Percentiles rank a stretch among this genome's conserved stretches.
phyloP scores from a whole-genome alignment of 176 grass and related monocot species.

The Pontederia paniculata region DNA sequence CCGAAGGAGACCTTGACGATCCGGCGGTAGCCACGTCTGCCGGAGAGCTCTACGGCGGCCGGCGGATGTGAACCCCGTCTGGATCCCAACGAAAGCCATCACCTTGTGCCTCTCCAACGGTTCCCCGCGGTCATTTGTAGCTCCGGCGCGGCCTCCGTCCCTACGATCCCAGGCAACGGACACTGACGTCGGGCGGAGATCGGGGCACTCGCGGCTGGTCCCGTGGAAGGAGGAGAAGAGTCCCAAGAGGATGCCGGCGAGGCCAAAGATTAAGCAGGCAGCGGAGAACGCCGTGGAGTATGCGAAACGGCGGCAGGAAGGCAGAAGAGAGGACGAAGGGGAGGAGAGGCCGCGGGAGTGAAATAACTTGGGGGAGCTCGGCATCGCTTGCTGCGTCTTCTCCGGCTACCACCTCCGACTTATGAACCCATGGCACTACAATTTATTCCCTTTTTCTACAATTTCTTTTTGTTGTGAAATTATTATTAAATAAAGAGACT shows the following conservation, averaged over 20 bases:
- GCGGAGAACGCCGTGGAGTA: slow-evolving; percentile 42
- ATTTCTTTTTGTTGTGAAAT: too few relatives aligned
- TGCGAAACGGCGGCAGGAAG: slow-evolving; percentile 26
- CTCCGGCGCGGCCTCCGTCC: slow-evolving; percentile 5
- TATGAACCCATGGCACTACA: too few relatives aligned
- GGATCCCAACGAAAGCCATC: slow-evolving; percentile 97
- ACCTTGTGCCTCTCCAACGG: slow-evolving; percentile 59
- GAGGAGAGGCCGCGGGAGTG: slow-evolving; percentile 25
- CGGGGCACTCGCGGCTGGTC: slow-evolving; percentile 25
- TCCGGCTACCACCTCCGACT: too few relatives aligned
- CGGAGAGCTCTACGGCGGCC: slow-evolving; percentile 56
- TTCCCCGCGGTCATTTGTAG: slow-evolving; percentile 15
- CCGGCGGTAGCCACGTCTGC: slow-evolving; percentile 72
- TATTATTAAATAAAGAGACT: too few relatives aligned
- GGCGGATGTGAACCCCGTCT: slow-evolving; percentile 70
- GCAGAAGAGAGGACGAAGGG: slow-evolving; percentile 13
- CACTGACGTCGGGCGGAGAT: slow-evolving; percentile 61
- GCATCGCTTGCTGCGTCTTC: slow-evolving; percentile 34
- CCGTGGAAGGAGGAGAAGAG: slow-evolving; percentile 14
- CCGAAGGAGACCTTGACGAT: slow-evolving; percentile 77
- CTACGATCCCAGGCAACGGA: slow-evolving; percentile 65
- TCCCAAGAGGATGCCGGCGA: slow-evolving; percentile 53
- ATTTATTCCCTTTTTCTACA: too few relatives aligned
- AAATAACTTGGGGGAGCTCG: slow-evolving; percentile 70
- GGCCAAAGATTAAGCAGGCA: slow-evolving; percentile 55